Evolutionary conservation across 306 rosid species (phyloP).

Genomic region (Trichosanthes truncata): DNA sequence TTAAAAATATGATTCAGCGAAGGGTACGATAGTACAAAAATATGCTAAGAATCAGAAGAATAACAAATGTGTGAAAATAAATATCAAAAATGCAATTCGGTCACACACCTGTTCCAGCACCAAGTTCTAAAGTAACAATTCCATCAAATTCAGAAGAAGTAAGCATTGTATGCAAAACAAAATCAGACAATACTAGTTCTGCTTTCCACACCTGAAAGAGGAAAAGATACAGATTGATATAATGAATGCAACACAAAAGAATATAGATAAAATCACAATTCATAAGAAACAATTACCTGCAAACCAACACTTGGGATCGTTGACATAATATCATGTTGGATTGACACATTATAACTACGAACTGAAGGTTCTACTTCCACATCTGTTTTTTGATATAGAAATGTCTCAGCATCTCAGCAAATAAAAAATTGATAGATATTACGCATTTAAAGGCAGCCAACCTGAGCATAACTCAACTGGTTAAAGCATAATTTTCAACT

Average conservation of each 20-base stretch:
- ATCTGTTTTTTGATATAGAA: background rate
- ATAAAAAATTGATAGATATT: background rate
- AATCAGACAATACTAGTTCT: slow-evolving; percentile 67
- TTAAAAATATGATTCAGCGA: background rate
- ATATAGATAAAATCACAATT: background rate
- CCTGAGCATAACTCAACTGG: background rate
- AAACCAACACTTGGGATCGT: slow-evolving; percentile 78
- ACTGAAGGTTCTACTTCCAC: slow-evolving; percentile 19
- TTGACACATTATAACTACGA: slow-evolving; percentile 18
- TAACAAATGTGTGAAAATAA: background rate
- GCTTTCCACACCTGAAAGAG: slow-evolving; percentile 73
- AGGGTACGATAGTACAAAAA: background rate
- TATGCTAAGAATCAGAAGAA: background rate
- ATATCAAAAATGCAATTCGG: background rate
- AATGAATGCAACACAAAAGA: background rate
- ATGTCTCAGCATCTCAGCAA: background rate
- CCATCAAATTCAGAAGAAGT: slow-evolving; percentile 58
- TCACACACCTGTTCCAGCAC: slow-evolving; percentile 73
- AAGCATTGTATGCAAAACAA: slow-evolving; percentile 49
- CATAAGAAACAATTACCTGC: slow-evolving; percentile 40
- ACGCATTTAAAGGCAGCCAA: background rate
- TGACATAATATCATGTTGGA: slow-evolving; percentile 78
- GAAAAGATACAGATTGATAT: background rate
- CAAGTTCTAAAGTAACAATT: slow-evolving; percentile 59
- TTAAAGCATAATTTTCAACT: background rate